phyloP scores from a whole-genome alignment of 768 basidiomycete genomes.

The Xerocomus potaroensis region DNA sequence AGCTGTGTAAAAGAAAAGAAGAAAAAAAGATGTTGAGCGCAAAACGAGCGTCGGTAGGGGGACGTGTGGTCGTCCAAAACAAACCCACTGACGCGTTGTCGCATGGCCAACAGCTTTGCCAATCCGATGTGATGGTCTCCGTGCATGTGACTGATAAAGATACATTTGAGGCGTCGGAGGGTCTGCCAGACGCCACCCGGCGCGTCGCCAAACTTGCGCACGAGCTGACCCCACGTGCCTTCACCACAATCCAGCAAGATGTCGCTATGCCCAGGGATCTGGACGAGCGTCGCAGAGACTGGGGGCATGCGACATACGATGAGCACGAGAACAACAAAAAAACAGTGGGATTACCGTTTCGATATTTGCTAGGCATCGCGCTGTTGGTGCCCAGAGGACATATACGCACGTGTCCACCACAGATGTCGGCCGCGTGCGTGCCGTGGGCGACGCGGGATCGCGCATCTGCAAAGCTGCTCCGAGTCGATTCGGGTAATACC shows the following conservation, averaged over 20 bases:
- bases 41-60: no score
- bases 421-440: conserved; percentile 8
- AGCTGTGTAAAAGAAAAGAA: no score
- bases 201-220: conserved; percentile 64
- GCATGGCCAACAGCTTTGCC: conserved; percentile 64
- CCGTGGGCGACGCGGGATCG: conserved; percentile 8
- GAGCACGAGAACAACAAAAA: neutral
- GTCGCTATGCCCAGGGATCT: conserved; percentile 66
- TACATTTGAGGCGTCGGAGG: conserved; percentile 66
- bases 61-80: no score
- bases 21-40: no score
- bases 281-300: conserved; percentile 77
- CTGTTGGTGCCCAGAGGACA: conserved; percentile 88
- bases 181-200: conserved; percentile 48
- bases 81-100: conserved; percentile 58
- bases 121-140: conserved; percentile 91
- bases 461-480: conserved; percentile 39
- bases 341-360: conserved; percentile 61
- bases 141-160: conserved; percentile 89
- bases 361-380: conserved; percentile 76
- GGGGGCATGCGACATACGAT: no score
- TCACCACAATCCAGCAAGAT: conserved; percentile 89
- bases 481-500: conserved; percentile 28
- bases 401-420: conserved; percentile 63
- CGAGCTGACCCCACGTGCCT: conserved; percentile 88